These are phyloP conservation scores for Kluyveromyces sp. DNA, from an alignment of 1,139 yeast genomes.

Conservation along the genomic window DNA sequence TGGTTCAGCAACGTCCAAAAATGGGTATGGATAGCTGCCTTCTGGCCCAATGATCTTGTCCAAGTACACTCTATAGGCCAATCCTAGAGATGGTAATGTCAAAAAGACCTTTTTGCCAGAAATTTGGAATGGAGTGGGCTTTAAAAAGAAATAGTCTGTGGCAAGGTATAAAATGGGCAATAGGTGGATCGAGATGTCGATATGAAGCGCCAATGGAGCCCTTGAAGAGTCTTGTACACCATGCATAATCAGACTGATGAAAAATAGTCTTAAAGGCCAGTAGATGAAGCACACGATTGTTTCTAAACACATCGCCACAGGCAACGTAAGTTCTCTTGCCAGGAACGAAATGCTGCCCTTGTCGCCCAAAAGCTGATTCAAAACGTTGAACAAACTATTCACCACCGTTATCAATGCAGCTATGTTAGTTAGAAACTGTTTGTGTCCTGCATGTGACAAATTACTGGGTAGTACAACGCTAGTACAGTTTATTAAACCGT, in stretches of 20 bases:
- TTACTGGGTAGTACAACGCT: constrained; percentile 39
- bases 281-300: constrained; percentile 52
- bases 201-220: constrained; percentile 37
- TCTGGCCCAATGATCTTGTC: constrained; percentile 40
- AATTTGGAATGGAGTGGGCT: constrained; percentile 35
- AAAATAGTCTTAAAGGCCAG: constrained; percentile 57
- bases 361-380: constrained; percentile 9
- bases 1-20: constrained; percentile 44
- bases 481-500: constrained; percentile 25
- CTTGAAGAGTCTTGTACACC: constrained; percentile 13
- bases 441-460: constrained; percentile 49
- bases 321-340: constrained; percentile 24
- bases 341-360: constrained; percentile 7
- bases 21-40: constrained; percentile 56
- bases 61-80: constrained; percentile 48
- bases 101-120: constrained; percentile 33
- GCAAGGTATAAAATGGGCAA: constrained; percentile 47
- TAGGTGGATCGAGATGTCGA: constrained; percentile 53
- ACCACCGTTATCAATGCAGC: constrained; percentile 43
- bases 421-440: constrained; percentile 61
- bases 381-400: constrained; percentile 22
- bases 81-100: constrained; percentile 35
- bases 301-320: constrained; percentile 51
- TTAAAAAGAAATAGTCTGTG: constrained; percentile 48
- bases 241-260: constrained; percentile 38